Conservation (phyloP, 2,329 filamentous ascomycete genomes). For the Colletotrichum nymphaeae region DNA sequence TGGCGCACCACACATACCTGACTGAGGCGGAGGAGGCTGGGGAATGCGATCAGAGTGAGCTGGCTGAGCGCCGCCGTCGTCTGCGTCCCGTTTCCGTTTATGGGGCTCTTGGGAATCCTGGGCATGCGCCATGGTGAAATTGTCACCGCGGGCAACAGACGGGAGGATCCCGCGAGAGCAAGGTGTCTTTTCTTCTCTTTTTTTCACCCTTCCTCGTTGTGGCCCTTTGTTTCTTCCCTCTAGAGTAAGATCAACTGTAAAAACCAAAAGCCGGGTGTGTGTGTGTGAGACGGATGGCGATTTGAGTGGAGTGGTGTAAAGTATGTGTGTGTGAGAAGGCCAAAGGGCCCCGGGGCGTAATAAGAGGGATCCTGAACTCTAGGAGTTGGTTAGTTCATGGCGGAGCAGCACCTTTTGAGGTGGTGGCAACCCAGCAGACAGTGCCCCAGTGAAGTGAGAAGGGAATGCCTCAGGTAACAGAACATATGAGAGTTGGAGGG, state of each 20-base stretch:
- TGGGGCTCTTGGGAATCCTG: conserved; percentile 51
- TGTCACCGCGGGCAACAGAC: conserved; percentile 21
- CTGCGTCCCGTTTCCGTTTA: conserved; percentile 61
- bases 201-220: neutral
- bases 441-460: neutral
- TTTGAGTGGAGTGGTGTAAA: neutral
- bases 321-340: conserved; percentile 11
- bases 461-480: conserved; percentile 32
- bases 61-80: conserved; percentile 54
- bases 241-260: neutral
- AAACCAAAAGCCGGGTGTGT: neutral
- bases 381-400: conserved; percentile 31
- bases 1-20: conserved; percentile 51
- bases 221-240: neutral
- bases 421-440: conserved; percentile 10
- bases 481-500: conserved; percentile 15
- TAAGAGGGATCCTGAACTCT: conserved; percentile 17
- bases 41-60: conserved; percentile 52
- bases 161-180: conserved; percentile 3
- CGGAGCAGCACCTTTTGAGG: conserved; percentile 32
- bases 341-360: conserved; percentile 16
- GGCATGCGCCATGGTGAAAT: conserved; percentile 54
- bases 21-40: conserved; percentile 56
- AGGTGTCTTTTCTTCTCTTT: neutral
- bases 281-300: neutral